These are phyloP conservation scores for Leishmania mexicana DNA, from an alignment of 208 protist genomes.

Conservation along the genomic window DNA sequence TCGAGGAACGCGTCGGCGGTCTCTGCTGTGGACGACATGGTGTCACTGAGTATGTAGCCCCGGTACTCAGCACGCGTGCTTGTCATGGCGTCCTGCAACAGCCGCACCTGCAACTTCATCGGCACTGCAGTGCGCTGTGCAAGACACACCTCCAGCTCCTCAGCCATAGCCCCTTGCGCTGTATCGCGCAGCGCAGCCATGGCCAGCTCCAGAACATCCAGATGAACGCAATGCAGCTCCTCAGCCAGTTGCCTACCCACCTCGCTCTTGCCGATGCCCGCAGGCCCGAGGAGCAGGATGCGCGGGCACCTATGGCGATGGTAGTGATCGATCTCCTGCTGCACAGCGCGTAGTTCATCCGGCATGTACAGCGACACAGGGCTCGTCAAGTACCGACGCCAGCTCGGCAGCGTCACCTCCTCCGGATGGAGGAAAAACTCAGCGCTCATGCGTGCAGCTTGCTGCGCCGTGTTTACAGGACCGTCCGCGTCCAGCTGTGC, in stretches of 20 bases:
- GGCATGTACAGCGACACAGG: conserved; percentile 64
- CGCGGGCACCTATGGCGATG: conserved; percentile 38
- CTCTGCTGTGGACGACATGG: conserved; percentile 24
- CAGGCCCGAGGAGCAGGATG: conserved; percentile 60
- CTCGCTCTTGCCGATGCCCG: conserved; percentile 58
- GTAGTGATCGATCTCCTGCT: conserved; percentile 45
- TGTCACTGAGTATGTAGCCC: conserved; percentile 88
- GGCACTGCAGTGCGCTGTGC: conserved; percentile 39
- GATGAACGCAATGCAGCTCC: conserved; percentile 62
- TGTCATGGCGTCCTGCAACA: conserved; percentile 53
- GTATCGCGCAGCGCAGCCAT: conserved; percentile 7
- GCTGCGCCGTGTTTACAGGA: background rate
- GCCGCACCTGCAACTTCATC: conserved; percentile 46
- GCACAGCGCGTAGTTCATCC: conserved; percentile 59
- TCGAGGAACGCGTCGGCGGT: conserved; percentile 35
- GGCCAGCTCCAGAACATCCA: conserved; percentile 71
- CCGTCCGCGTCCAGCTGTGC: background rate
- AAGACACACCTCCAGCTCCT: conserved; percentile 38
- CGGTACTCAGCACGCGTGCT: conserved; percentile 40
- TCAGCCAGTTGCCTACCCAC: conserved; percentile 50
- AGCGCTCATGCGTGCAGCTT: background rate
- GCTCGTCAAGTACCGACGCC: conserved; percentile 43
- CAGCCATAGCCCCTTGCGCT: conserved; percentile 24
- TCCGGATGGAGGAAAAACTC: conserved; percentile 46
- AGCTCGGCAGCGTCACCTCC: conserved; percentile 18